A percentile compares a stretch with the other conserved stretches of the same genome.
These are phyloP conservation scores for Inonotus obliquus DNA, from an alignment of 1,284 basidiomycete species.

Conservation along the genomic window DNA sequence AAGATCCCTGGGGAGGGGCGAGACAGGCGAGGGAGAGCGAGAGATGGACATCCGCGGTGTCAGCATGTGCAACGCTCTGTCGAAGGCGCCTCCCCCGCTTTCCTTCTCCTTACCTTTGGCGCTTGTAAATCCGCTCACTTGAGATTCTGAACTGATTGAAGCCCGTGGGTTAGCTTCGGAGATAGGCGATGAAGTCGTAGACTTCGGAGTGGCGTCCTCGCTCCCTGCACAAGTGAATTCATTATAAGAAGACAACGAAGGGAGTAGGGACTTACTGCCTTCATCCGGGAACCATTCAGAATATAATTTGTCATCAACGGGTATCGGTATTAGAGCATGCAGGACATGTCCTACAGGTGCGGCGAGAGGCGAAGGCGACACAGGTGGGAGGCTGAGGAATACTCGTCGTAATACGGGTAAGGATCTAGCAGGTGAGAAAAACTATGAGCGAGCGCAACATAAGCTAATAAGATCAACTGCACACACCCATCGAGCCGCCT, in stretches of 20 bases:
- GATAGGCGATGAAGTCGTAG: background rate
- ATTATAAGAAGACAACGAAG: background rate
- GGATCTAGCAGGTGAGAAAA: slow-evolving; percentile 34
- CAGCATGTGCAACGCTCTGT: slow-evolving; percentile 57
- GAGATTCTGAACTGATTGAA: background rate
- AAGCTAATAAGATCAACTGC: background rate
- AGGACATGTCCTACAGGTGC: slow-evolving; percentile 70
- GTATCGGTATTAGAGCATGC: slow-evolving; percentile 69
- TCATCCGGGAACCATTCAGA: slow-evolving; percentile 43
- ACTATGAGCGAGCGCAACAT: background rate
- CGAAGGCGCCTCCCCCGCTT: slow-evolving; percentile 36
- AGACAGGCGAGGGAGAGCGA: slow-evolving; percentile 44
- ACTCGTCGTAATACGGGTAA: slow-evolving; percentile 55
- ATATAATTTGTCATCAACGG: slow-evolving; percentile 51
- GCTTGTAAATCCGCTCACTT: background rate
- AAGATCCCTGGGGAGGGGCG: slow-evolving; percentile 7
- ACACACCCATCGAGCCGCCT: slow-evolving; percentile 56
- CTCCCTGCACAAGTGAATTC: background rate
- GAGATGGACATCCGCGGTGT: slow-evolving; percentile 49
- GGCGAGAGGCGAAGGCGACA: slow-evolving; percentile 55
- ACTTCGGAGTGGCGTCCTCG: background rate
- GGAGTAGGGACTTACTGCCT: background rate
- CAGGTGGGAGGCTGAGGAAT: slow-evolving; percentile 56
- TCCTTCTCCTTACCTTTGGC: slow-evolving; percentile 14
- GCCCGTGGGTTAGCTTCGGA: background rate